Percentiles rank a stretch among this genome's conserved stretches.
Evolutionary conservation across 2,329 filamentous ascomycete species (phyloP).

Genomic region (Coniochaeta sp.): DNA sequence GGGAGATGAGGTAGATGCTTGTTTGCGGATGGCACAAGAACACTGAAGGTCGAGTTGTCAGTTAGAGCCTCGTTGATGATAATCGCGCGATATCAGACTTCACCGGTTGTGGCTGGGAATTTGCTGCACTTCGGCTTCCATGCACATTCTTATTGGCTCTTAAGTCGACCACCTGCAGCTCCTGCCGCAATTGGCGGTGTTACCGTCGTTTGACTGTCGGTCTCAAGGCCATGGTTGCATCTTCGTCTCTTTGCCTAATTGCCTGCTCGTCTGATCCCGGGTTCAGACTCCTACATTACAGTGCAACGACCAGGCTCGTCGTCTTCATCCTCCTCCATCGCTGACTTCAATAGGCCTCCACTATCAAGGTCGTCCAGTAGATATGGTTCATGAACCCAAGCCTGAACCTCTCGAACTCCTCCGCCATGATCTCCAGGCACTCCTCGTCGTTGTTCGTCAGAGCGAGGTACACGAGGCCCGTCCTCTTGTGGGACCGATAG

Average conservation of each 20-base stretch:
- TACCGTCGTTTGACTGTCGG: not conserved
- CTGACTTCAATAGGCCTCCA: too few species aligned
- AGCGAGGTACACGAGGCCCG: constrained; percentile 15
- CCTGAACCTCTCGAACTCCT: constrained; percentile 20
- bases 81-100: not conserved
- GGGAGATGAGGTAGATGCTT: not conserved
- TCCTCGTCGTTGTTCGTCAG: constrained; percentile 20
- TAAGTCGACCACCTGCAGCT: not conserved
- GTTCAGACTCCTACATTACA: too few species aligned
- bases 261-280: too few species aligned
- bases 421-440: constrained; percentile 22
- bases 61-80: not conserved
- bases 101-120: not conserved
- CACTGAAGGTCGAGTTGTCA: not conserved
- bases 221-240: too few species aligned
- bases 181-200: not conserved
- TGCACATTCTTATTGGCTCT: not conserved
- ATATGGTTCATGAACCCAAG: too few species aligned
- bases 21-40: not conserved
- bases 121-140: not conserved
- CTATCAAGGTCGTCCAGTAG: too few species aligned
- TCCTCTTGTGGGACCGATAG: constrained; percentile 16
- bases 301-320: too few species aligned
- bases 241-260: too few species aligned
- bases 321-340: too few species aligned